Base-by-base conservation (phyloP, 768 basidiomycete genomes). In the Psilocybe sp. region DNA sequence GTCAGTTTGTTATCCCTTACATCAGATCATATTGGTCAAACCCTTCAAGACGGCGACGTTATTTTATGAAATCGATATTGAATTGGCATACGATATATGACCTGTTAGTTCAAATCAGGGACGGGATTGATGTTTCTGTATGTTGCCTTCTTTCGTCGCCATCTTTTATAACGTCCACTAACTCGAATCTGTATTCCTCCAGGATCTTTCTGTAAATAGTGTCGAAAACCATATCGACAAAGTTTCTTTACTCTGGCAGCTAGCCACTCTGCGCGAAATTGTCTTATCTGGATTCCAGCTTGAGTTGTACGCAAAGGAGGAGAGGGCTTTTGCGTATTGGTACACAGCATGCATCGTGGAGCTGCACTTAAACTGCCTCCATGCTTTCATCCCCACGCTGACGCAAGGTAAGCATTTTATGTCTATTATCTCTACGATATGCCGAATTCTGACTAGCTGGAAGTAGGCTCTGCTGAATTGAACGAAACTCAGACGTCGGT, bases 321-420 rank as follows among this genome's bases (percentile, higher is more conserved):
- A 93, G 60, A 78, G 71, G 32, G 71, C 85, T 0, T 80, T 89
- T 53, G 85, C 89, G 2, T 91, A 92, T 65, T 91, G 88, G 85
- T 88, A 88, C 59, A 69, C 73, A 5, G 62, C 76, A 2, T 74
- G 76, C 39, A 75, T 90, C 3, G 67, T 85, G 1, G 79, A 84
- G 15, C 65, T 65, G 18, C 83, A 89, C 55, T 59, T 87, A 8
- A 64, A 66, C 3, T 77, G 71, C 50, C 63, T 88, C 47, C 81
- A 87, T 46, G 62, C 67, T 13, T 47, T 88, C 39, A 42, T 77
- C 13, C 53, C 59, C 1, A 62, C 69, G 10, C 60, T 81, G 5
- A 62, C 67, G 34, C 56, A 69, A 65, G 69, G 82, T 75, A 45
- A 19, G 66, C 43, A 9, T 11, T 31, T 5, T 33, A 19, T 41